Percentiles rank a stretch among this genome's conserved stretches.
Evolutionary conservation across 148 eudicot species (phyloP).

Genomic region (Chenopodium berlandieri): DNA sequence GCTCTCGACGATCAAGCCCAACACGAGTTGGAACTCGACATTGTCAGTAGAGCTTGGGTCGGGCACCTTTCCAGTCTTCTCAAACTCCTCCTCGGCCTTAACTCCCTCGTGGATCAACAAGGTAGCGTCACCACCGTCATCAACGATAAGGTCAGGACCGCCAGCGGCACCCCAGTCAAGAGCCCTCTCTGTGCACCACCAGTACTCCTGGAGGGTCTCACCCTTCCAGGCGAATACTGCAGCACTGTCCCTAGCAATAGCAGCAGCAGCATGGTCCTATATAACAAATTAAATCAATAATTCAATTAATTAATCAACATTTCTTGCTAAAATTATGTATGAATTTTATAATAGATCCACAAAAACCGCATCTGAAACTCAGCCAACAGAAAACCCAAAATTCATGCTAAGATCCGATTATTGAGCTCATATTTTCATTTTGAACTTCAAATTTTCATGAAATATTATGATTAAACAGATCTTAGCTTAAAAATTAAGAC

Average conservation of each 20-base stretch:
- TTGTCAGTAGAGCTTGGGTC: conserved; percentile 80
- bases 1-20: conserved; percentile 67
- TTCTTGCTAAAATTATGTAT: not conserved
- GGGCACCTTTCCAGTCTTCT: conserved; percentile 59
- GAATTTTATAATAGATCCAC: not conserved
- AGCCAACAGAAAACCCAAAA: not conserved
- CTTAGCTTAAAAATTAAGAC: too few relatives aligned
- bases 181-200: conserved; percentile 99
- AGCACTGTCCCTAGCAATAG: conserved; percentile 87
- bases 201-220: conserved; percentile 94
- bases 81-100: conserved; percentile 86
- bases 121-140: conserved; percentile 94
- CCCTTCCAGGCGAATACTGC: conserved; percentile 99
- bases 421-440: not conserved
- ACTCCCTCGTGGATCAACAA: conserved; percentile 95
- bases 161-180: conserved; percentile 96
- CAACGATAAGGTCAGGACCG: conserved; percentile 93
- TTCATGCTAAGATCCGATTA: not conserved
- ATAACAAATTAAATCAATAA: not conserved
- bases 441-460: not conserved
- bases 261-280: conserved; percentile 93
- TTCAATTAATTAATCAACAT: not conserved
- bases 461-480: too few relatives aligned
- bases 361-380: not conserved
- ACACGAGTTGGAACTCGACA: conserved; percentile 82